phyloP scores from a whole-genome alignment of 768 basidiomycete genomes.

The Calocybe indica region DNA sequence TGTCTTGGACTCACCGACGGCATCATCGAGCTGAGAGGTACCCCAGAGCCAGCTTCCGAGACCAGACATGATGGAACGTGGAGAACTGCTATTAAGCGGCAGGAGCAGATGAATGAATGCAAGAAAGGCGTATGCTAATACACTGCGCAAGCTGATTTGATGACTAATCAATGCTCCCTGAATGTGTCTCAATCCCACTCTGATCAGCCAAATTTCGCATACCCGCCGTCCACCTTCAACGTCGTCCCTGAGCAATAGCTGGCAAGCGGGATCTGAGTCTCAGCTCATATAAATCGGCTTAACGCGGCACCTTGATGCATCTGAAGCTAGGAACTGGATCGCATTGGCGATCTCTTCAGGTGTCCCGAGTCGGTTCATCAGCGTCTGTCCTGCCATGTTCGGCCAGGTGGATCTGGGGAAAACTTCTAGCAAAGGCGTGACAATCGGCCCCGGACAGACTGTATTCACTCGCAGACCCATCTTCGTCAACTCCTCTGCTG shows the following conservation, averaged over 20 bases:
- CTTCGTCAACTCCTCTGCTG: slow-evolving; percentile 11
- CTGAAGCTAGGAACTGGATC: slow-evolving; percentile 9
- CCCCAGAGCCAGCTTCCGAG: slow-evolving; percentile 76
- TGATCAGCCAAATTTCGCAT: slow-evolving; percentile 11
- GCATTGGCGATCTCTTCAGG: slow-evolving; percentile 12
- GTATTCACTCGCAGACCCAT: slow-evolving; percentile 12
- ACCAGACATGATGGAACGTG: slow-evolving; percentile 39
- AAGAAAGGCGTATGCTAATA: not conserved
- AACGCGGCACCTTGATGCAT: slow-evolving; percentile 4
- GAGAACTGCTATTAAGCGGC: not conserved
- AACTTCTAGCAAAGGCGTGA: slow-evolving; percentile 9
- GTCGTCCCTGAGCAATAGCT: slow-evolving; percentile 11
- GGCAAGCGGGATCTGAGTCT: not conserved
- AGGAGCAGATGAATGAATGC: not conserved
- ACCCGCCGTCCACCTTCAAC: slow-evolving; percentile 13
- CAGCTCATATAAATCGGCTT: not conserved
- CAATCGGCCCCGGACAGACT: slow-evolving; percentile 11
- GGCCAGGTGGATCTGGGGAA: slow-evolving; percentile 8
- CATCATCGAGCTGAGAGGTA: slow-evolving; percentile 76
- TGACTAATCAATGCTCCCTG: no score
- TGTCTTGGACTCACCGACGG: slow-evolving; percentile 53
- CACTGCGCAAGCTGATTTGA: no score
- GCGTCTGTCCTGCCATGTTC: slow-evolving; percentile 5
- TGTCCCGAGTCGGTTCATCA: slow-evolving; percentile 10
- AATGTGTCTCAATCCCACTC: no score